phyloP scores from a whole-genome alignment of 2,329 filamentous ascomycete genomes.

The Pyrenochaeta sp. region DNA sequence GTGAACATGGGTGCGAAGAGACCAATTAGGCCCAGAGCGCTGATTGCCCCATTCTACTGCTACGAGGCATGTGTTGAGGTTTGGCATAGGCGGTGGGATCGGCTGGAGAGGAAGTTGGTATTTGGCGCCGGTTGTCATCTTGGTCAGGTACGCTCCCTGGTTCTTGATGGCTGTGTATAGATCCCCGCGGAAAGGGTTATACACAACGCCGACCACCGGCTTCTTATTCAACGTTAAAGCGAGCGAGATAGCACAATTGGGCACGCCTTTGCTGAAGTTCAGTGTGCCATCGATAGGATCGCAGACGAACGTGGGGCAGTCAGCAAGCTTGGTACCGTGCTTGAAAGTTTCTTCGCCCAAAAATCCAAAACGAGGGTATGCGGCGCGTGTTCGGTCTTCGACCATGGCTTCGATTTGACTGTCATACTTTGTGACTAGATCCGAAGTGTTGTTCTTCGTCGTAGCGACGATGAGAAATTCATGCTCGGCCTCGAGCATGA shows the following conservation, averaged over 20 bases:
- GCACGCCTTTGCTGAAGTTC: slow-evolving; percentile 51
- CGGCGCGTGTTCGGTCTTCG: slow-evolving; percentile 50
- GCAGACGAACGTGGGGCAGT: slow-evolving; percentile 46
- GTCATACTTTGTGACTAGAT: slow-evolving; percentile 65
- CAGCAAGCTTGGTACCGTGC: slow-evolving; percentile 37
- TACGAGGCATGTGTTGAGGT: slow-evolving; percentile 43
- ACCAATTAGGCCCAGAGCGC: slow-evolving; percentile 48
- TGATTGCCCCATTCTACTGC: slow-evolving; percentile 50
- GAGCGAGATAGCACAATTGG: slow-evolving; percentile 46
- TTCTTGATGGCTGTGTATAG: slow-evolving; percentile 47
- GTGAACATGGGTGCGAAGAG: slow-evolving; percentile 38
- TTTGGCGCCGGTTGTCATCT: slow-evolving; percentile 20
- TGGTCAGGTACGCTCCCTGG: slow-evolving; percentile 41
- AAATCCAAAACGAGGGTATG: slow-evolving; percentile 57
- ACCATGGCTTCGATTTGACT: slow-evolving; percentile 63
- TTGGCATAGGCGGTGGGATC: slow-evolving; percentile 31
- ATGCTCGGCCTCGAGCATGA: slow-evolving; percentile 45
- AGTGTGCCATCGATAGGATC: slow-evolving; percentile 52
- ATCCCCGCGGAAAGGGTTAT: slow-evolving; percentile 46
- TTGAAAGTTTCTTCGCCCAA: slow-evolving; percentile 50
- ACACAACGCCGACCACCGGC: slow-evolving; percentile 46
- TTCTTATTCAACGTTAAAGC: slow-evolving; percentile 42
- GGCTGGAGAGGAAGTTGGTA: slow-evolving; percentile 43
- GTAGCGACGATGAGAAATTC: slow-evolving; percentile 25
- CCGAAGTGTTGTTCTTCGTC: slow-evolving; percentile 54